These are phyloP conservation scores for Talaromyces sp. DNA, from an alignment of 2,329 filamentous ascomycete genomes.

Conservation along the genomic window DNA sequence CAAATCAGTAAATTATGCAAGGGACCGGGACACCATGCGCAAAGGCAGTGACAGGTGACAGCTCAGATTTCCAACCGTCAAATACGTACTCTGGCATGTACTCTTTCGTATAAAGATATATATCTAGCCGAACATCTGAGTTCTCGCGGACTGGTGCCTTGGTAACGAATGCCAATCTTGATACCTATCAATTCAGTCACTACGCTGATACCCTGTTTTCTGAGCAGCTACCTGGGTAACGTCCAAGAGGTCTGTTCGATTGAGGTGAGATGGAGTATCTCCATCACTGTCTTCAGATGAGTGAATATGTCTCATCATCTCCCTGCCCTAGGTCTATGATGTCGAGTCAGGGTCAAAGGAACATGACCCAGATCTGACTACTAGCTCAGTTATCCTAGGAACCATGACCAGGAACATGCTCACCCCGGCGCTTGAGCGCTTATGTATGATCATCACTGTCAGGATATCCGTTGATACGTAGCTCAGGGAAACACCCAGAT, in stretches of 20 bases:
- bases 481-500: background rate
- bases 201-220: background rate
- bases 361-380: background rate
- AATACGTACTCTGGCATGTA: no score
- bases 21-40: background rate
- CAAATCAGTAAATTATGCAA: background rate
- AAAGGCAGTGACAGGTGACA: background rate
- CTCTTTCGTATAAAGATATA: background rate
- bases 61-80: background rate
- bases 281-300: background rate
- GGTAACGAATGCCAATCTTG: background rate
- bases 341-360: background rate
- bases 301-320: background rate
- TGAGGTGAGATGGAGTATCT: background rate
- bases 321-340: background rate
- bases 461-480: background rate
- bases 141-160: background rate
- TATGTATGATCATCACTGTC: background rate
- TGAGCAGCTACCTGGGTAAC: background rate
- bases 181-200: background rate
- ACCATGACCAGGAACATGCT: background rate
- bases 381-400: background rate
- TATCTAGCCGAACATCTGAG: background rate
- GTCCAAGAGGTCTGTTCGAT: background rate
- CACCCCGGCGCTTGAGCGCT: background rate